Evolutionary conservation across 345 rosid species (phyloP).

Genomic region (Erodium maritimum): DNA sequence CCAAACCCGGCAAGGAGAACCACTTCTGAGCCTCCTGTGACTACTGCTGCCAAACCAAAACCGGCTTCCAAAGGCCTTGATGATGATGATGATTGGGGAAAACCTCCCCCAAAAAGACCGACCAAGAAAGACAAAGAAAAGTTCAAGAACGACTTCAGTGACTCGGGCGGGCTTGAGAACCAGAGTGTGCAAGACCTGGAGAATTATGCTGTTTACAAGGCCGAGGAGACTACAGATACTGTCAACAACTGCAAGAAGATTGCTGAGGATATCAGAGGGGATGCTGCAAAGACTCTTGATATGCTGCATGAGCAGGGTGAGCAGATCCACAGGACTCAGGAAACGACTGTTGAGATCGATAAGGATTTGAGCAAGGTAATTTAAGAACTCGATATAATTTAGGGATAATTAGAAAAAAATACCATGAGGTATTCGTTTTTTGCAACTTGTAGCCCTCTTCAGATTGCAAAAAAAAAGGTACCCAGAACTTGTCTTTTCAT

Average conservation of each 20-base stretch:
- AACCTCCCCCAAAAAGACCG: constrained; percentile 14
- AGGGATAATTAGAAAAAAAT: no score
- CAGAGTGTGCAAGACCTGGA: constrained; percentile 75
- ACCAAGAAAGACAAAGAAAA: constrained; percentile 20
- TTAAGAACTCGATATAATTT: background rate
- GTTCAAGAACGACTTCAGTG: constrained; percentile 53
- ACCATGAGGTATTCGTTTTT: no score
- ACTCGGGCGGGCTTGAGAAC: constrained; percentile 63
- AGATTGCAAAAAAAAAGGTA: no score
- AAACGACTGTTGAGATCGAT: constrained; percentile 59
- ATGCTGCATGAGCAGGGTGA: constrained; percentile 83
- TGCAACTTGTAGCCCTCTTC: no score
- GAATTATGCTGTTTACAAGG: constrained; percentile 66
- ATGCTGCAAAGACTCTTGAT: constrained; percentile 67
- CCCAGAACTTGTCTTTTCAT: no score
- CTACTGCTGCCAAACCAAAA: constrained; percentile 6
- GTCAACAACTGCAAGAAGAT: constrained; percentile 70
- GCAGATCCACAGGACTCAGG: constrained; percentile 71
- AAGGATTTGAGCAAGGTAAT: constrained; percentile 70
- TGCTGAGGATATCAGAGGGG: constrained; percentile 68
- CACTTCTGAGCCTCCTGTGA: constrained; percentile 52
- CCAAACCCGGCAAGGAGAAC: constrained; percentile 42
- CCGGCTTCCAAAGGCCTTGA: constrained; percentile 17
- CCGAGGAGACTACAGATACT: constrained; percentile 72
- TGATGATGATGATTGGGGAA: constrained; percentile 8